These are phyloP conservation scores for Stylonectria norvegica DNA, from an alignment of 2,329 filamentous ascomycete species.

Conservation along the genomic window DNA sequence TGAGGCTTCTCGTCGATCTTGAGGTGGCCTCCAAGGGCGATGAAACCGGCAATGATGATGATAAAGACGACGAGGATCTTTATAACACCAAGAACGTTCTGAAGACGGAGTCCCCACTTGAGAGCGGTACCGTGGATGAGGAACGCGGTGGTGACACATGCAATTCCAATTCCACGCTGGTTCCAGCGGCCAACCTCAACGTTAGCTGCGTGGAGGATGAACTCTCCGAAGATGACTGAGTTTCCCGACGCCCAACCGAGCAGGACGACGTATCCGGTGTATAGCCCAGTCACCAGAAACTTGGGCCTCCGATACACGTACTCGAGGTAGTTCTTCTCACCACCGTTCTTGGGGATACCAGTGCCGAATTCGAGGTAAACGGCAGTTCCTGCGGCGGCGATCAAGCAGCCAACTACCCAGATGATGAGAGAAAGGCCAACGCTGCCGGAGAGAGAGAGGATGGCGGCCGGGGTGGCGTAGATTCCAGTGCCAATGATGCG, in stretches of 20 bases:
- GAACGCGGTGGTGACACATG: slow-evolving; percentile 62
- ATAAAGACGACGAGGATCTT: slow-evolving; percentile 65
- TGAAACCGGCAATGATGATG: slow-evolving; percentile 61
- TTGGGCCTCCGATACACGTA: slow-evolving; percentile 58
- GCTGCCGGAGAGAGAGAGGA: slow-evolving; percentile 55
- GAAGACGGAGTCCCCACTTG: slow-evolving; percentile 64
- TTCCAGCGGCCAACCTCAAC: slow-evolving; percentile 64
- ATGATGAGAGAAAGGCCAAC: slow-evolving; percentile 61
- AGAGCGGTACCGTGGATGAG: slow-evolving; percentile 61
- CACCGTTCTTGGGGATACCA: slow-evolving; percentile 60
- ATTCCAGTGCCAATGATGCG: slow-evolving; percentile 66
- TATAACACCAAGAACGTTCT: slow-evolving; percentile 62
- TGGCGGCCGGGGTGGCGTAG: slow-evolving; percentile 59
- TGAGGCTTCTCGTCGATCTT: slow-evolving; percentile 56
- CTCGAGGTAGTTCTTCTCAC: slow-evolving; percentile 66
- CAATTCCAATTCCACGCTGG: slow-evolving; percentile 63
- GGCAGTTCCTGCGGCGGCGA: slow-evolving; percentile 59
- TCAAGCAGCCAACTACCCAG: slow-evolving; percentile 60
- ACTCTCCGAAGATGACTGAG: slow-evolving; percentile 67
- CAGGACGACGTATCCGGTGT: slow-evolving; percentile 59
- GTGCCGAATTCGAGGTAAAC: slow-evolving; percentile 66
- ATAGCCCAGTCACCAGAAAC: slow-evolving; percentile 60
- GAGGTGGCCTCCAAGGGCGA: slow-evolving; percentile 58
- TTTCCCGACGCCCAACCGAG: slow-evolving; percentile 65
- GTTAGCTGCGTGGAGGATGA: slow-evolving; percentile 63